Evolutionary conservation across 345 rosid species (phyloP).

Genomic region (Hibiscus trionum): DNA sequence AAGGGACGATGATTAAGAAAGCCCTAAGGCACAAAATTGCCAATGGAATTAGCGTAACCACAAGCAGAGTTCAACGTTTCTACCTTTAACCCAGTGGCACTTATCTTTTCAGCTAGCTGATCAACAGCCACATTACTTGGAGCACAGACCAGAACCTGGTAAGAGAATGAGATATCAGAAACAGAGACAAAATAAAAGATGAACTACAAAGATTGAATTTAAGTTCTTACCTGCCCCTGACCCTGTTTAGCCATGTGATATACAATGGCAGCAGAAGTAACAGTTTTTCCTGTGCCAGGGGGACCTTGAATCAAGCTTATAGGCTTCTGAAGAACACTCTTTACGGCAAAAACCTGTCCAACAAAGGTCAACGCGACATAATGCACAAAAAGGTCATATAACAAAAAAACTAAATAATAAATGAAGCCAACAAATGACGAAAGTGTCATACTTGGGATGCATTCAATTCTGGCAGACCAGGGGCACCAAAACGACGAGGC

Average conservation of each 20-base stretch:
- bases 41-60: background rate
- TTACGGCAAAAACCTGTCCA: conserved; percentile 84
- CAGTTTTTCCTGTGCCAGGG: conserved; percentile 99
- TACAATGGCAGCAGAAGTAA: conserved; percentile 98
- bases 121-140: conserved; percentile 99
- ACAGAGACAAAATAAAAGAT: background rate
- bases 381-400: background rate
- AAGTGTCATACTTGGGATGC: conserved; percentile 73
- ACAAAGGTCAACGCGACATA: background rate
- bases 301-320: conserved; percentile 99
- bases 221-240: conserved; percentile 72
- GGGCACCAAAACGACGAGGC: conserved; percentile 97
- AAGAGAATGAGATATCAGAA: conserved; percentile 1
- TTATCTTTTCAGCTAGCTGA: conserved; percentile 97
- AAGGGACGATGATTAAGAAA: background rate
- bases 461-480: conserved; percentile 98
- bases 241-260: conserved; percentile 99
- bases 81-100: conserved; percentile 98
- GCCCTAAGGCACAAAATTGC: background rate
- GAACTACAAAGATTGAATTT: background rate
- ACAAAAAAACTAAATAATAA: background rate
- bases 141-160: conserved; percentile 93
- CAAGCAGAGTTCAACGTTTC: conserved; percentile 6
- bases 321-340: conserved; percentile 97
- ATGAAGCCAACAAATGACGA: background rate